Percentiles rank a stretch among this genome's conserved stretches.
These are phyloP conservation scores for Plantago rigida DNA, from an alignment of 305 asterid species.

Conservation along the genomic window DNA sequence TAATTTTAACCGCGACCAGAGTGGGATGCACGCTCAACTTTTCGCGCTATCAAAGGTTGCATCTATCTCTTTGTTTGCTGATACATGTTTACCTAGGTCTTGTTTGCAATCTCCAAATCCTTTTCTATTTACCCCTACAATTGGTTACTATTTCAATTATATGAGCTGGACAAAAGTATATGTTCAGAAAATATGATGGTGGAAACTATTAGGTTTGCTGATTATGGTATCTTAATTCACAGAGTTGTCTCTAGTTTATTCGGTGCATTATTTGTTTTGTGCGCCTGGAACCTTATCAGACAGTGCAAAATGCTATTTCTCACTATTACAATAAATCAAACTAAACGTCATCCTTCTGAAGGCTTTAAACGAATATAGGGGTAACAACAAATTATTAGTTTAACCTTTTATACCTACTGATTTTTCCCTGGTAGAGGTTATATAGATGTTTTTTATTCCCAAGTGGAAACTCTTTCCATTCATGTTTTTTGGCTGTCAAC, in stretches of 20 bases:
- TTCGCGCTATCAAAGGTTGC: constrained; percentile 88
- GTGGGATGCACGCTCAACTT: constrained; percentile 98
- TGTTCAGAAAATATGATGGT: too few species aligned
- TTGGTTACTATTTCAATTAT: background rate
- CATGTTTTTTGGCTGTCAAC: background rate
- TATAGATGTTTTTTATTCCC: background rate
- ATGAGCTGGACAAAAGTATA: too few species aligned
- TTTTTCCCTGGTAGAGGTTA: background rate
- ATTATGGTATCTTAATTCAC: too few species aligned
- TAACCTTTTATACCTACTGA: background rate
- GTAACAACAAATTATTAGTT: background rate
- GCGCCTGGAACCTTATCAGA: background rate
- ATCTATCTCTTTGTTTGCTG: constrained; percentile 12
- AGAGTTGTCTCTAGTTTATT: too few species aligned
- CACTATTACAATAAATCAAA: background rate
- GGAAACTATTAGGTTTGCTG: too few species aligned
- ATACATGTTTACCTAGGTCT: background rate
- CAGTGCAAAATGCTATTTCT: background rate
- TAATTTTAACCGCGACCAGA: constrained; percentile 95
- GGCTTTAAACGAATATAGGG: background rate
- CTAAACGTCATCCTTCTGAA: background rate
- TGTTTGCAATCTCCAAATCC: constrained; percentile 1
- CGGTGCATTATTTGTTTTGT: background rate
- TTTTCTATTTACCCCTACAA: background rate
- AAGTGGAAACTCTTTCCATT: too few species aligned